Evolutionary conservation across 345 rosid species (phyloP).

Genomic region (Bretschneidera sinensis): DNA sequence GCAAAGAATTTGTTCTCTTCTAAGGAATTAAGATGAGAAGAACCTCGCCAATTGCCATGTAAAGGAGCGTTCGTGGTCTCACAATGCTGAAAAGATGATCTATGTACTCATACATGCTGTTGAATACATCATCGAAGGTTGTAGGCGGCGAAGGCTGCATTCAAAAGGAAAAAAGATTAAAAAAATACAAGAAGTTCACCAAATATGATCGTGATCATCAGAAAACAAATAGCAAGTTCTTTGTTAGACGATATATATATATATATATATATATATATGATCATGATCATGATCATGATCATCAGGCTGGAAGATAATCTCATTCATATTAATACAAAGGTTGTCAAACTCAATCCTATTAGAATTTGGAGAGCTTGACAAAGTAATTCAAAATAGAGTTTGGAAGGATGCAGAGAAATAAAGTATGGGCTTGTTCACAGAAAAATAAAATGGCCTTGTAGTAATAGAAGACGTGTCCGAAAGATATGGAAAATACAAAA

Average conservation of each 20-base stretch:
- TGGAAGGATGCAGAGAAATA: too few relatives aligned
- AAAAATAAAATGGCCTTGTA: too few relatives aligned
- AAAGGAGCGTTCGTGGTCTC: conserved; percentile 23
- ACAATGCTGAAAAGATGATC: conserved; percentile 23
- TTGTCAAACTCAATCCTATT: conserved; percentile 28
- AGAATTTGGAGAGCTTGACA: conserved; percentile 14
- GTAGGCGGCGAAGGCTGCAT: conserved; percentile 18
- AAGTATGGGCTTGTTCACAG: too few relatives aligned
- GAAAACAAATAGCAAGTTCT: too few relatives aligned
- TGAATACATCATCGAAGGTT: conserved; percentile 19
- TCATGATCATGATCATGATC: conserved; percentile 10
- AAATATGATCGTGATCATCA: neutral
- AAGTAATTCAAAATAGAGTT: too few relatives aligned
- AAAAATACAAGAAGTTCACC: too few relatives aligned
- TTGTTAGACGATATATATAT: too few relatives aligned
- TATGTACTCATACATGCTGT: conserved; percentile 14
- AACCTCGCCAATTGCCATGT: conserved; percentile 29
- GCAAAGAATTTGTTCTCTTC: too few relatives aligned
- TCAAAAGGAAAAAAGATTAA: neutral
- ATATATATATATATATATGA: neutral
- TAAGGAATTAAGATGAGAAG: too few relatives aligned
- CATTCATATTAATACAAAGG: conserved; percentile 29
- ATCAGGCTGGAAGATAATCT: conserved; percentile 30
- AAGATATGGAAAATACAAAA: too few relatives aligned
- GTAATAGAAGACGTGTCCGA: too few relatives aligned